Evolutionary conservation across 345 rosid genomes (phyloP).

Genomic region (Salix dunnii): DNA sequence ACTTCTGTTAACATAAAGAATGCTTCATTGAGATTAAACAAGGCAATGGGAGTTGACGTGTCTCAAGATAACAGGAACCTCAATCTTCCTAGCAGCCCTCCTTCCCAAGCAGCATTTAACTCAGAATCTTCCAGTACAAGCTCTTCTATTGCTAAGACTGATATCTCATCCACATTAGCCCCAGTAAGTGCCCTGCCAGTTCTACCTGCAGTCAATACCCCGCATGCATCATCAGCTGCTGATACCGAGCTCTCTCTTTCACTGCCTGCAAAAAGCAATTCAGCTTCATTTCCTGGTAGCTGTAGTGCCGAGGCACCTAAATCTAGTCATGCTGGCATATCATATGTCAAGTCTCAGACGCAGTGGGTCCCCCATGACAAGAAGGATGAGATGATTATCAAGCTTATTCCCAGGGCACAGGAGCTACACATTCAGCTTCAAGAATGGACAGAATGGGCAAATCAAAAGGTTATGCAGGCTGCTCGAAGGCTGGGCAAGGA

Average conservation of each 20-base stretch:
- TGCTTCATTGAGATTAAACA: constrained; percentile 46
- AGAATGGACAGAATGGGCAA: constrained; percentile 95
- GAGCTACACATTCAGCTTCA: constrained; percentile 68
- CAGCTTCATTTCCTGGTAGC: constrained; percentile 32
- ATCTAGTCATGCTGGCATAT: constrained; percentile 39
- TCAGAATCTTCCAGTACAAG: constrained; percentile 25
- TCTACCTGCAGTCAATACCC: constrained; percentile 24
- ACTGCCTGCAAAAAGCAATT: constrained; percentile 42
- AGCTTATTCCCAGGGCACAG: constrained; percentile 46
- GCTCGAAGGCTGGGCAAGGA: constrained; percentile 79
- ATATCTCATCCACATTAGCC: constrained; percentile 22
- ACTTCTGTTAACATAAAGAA: constrained; percentile 43
- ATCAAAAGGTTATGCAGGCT: constrained; percentile 96
- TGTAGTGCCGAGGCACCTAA: constrained; percentile 31
- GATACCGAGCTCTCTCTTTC: constrained; percentile 69
- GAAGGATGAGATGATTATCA: constrained; percentile 55
- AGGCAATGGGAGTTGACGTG: constrained; percentile 42
- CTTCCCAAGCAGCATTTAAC: constrained; percentile 33
- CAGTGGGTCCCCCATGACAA: constrained; percentile 48
- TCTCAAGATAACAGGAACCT: constrained; percentile 39
- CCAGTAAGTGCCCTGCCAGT: constrained; percentile 19
- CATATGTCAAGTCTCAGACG: constrained; percentile 39
- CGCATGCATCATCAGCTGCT: constrained; percentile 35
- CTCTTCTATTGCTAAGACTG: constrained; percentile 33
- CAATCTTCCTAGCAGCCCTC: constrained; percentile 22